Conservation (phyloP, 345 rosid genomes). For the Sapria himalayana region DNA sequence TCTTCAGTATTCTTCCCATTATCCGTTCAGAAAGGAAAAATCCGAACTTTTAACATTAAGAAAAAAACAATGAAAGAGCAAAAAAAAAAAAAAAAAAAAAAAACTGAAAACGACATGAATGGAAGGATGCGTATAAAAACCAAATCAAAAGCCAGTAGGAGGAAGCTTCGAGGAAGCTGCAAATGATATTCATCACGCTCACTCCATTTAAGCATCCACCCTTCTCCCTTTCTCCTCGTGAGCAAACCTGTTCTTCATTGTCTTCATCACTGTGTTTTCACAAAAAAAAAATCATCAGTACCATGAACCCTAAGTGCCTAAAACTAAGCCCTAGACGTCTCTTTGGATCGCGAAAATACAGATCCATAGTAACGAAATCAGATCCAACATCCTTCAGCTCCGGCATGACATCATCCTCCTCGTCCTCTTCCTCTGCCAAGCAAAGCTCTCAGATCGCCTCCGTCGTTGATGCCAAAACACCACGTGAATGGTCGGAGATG, state of each 20-base stretch:
- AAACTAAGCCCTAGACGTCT: constrained; percentile 44
- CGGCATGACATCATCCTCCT: constrained; percentile 17
- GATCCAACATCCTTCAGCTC: constrained; percentile 42
- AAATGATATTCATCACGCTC: constrained; percentile 15
- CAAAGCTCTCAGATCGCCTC: constrained; percentile 33
- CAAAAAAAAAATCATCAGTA: constrained; percentile 23
- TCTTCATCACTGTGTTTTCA: background rate
- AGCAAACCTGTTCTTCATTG: background rate
- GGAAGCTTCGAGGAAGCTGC: constrained; percentile 88
- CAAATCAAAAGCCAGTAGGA: no score
- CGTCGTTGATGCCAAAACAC: constrained; percentile 32
- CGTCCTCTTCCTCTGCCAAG: constrained; percentile 13
- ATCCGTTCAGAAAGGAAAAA: no score
- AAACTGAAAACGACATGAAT: no score
- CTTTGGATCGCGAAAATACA: constrained; percentile 26
- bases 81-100: no score
- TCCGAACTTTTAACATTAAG: no score
- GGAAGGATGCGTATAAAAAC: no score
- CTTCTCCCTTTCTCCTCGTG: constrained; percentile 5
- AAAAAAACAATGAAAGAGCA: no score
- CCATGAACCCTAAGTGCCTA: constrained; percentile 15
- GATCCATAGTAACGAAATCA: constrained; percentile 25
- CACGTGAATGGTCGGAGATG: constrained; percentile 26
- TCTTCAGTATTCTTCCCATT: no score
- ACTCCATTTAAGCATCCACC: constrained; percentile 30